These are phyloP conservation scores for Kockiozyma suomiensis DNA, from an alignment of 805 yeast species.

Conservation along the genomic window DNA sequence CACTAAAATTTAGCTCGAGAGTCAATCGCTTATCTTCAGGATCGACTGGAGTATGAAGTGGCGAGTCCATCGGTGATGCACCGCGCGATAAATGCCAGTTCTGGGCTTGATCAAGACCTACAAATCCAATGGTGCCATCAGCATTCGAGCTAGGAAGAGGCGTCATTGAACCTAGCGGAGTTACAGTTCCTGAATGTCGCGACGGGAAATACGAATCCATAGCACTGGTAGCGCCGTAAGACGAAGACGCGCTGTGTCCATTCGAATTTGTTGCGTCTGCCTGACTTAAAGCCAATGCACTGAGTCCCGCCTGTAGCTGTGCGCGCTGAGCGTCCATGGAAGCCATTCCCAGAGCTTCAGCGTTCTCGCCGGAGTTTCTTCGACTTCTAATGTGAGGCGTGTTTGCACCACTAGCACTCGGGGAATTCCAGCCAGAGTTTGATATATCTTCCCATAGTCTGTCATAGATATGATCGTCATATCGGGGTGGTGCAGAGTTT, in stretches of 20 bases:
- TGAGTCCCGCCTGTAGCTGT: conserved; percentile 46
- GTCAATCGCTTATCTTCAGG: conserved; percentile 26
- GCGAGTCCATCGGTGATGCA: conserved; percentile 13
- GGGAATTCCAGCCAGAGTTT: conserved; percentile 44
- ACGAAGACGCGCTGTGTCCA: conserved; percentile 5
- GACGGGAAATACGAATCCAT: conserved; percentile 31
- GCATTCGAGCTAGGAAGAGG: conserved; percentile 24
- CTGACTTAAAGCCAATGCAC: conserved; percentile 42
- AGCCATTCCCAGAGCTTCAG: conserved; percentile 36
- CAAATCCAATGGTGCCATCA: conserved; percentile 31
- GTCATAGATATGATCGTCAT: conserved; percentile 80
- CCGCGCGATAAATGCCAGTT: conserved; percentile 50
- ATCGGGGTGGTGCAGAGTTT: conserved; percentile 77
- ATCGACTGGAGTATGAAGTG: conserved; percentile 5
- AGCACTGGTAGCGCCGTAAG: neutral
- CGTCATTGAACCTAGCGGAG: conserved; percentile 30
- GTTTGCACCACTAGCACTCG: conserved; percentile 44
- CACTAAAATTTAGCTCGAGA: conserved; percentile 48
- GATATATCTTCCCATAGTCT: conserved; percentile 69
- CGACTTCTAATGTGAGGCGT: conserved; percentile 46
- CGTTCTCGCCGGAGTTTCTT: conserved; percentile 41
- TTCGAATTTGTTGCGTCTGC: conserved; percentile 5
- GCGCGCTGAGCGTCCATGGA: conserved; percentile 43
- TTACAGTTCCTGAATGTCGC: conserved; percentile 27
- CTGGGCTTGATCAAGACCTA: conserved; percentile 52